Evolutionary conservation across 2,329 filamentous ascomycete species (phyloP), one percentile per base, ranked within the genome.

Genomic region (Didymella exigua): DNA sequence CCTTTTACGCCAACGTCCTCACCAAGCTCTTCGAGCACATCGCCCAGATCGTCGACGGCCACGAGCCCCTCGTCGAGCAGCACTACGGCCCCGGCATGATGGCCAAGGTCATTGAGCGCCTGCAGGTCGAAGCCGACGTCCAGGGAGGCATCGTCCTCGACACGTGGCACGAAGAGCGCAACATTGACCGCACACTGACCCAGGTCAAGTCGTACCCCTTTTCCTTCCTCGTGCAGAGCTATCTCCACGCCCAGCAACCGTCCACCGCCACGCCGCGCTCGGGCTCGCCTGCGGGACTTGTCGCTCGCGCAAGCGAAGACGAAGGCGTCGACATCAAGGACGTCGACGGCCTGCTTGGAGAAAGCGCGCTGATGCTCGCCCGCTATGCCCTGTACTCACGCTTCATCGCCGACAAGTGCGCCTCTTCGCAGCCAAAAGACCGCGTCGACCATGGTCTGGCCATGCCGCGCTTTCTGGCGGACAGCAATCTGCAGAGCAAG

Each of bases 181-280:
- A 81, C 56, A 86, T 99, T 42, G 90, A 93, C 70, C 86, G 93
- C 66, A 91, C 89, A 70, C 80, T 99, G 58, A 98, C 90, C 2
- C 95, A 99, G 69, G 91, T 96, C 75, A 98, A 96, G 78, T 96
- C 93, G 50, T 99, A 99, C 71, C 93, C 95, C 0, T 99, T 96
- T 74, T 96, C 93, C 0, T 99, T 99, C 71, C 79, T 99, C 38
- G 93, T 98, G 0, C 93, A 97, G 76, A 97, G 93, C 77, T 97
- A 96, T 72, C 74, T 96, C 41, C 86, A 90, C 0, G 81, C 84
- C 26, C 88, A 91, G 54, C 88, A 88, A 57, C 80, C 84, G 5
- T 74, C 77, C 7, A 75, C 81, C 10, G 85, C 85, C 1, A 87
- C 87, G 2, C 84, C 88, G 2, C 84, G 91, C 38, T 85, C 91